These are phyloP conservation scores for Colletotrichum salicis DNA, from an alignment of 2,329 filamentous ascomycete species.

Conservation along the genomic window DNA sequence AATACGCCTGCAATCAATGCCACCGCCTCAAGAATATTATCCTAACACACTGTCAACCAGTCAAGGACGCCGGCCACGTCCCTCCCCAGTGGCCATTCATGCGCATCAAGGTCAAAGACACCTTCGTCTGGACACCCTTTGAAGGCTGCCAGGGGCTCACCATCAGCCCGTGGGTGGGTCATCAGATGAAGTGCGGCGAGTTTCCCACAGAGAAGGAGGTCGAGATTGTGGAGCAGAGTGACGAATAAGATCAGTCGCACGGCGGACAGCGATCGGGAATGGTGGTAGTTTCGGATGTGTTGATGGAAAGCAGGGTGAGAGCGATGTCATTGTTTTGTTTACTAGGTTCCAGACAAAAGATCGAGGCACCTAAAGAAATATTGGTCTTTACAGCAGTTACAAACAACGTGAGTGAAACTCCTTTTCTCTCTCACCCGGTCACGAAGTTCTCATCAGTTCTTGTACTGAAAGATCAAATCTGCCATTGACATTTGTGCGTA, in stretches of 20 bases:
- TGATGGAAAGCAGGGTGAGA: too few relatives aligned
- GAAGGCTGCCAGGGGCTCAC: not conserved
- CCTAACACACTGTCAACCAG: not conserved
- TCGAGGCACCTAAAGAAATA: not conserved
- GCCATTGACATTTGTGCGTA: conserved; percentile 29
- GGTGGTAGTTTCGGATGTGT: too few relatives aligned
- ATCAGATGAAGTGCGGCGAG: not conserved
- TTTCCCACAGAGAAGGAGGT: not conserved
- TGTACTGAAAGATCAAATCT: not conserved
- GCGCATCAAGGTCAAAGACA: not conserved
- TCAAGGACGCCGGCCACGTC: not conserved
- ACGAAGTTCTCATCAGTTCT: conserved; percentile 11
- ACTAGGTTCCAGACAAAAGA: not conserved
- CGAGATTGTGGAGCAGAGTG: not conserved
- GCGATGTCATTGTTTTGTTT: too few relatives aligned
- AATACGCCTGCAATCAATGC: not conserved
- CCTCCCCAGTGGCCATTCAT: not conserved
- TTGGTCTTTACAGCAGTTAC: not conserved
- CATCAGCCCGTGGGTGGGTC: too few relatives aligned
- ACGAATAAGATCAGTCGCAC: too few relatives aligned
- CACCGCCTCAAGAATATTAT: not conserved
- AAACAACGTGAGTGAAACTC: not conserved
- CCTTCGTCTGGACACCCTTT: not conserved
- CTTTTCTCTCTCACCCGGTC: not conserved
- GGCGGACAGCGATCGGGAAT: too few relatives aligned